Conservation (phyloP, 2,329 filamentous ascomycete genomes). For the Fusarium solani-melongenae region DNA sequence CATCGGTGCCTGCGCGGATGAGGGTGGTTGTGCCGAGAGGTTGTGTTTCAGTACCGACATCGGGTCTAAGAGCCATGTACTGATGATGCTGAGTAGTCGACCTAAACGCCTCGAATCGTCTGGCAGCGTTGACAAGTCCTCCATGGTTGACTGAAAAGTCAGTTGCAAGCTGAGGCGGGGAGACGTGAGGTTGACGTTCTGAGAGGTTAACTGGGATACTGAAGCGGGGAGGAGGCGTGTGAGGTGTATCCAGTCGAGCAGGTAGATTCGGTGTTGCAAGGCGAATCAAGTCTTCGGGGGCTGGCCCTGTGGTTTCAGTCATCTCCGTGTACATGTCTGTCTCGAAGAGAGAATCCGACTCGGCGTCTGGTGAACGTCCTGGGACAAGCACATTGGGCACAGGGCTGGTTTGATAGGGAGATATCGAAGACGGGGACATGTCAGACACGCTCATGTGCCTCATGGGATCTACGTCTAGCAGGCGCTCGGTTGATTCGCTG, state of each 20-base stretch:
- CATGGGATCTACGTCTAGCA: slow-evolving; percentile 29
- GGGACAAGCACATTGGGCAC: slow-evolving; percentile 14
- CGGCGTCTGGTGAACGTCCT: slow-evolving; percentile 10
- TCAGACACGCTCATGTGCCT: slow-evolving; percentile 36
- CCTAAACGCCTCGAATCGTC: slow-evolving; percentile 39
- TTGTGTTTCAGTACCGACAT: slow-evolving; percentile 25
- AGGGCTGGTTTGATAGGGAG: slow-evolving; percentile 18
- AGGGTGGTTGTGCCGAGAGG: slow-evolving; percentile 35
- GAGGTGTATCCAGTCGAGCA: slow-evolving; percentile 39
- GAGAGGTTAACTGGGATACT: slow-evolving; percentile 18
- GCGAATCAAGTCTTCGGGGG: slow-evolving; percentile 38
- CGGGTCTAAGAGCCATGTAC: slow-evolving; percentile 36
- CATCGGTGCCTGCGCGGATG: slow-evolving; percentile 34
- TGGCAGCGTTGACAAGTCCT: slow-evolving; percentile 38
- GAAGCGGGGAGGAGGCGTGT: slow-evolving; percentile 26
- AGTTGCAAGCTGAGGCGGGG: not conserved
- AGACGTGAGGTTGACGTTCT: slow-evolving; percentile 7
- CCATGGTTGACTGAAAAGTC: slow-evolving; percentile 34
- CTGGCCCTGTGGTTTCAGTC: slow-evolving; percentile 6
- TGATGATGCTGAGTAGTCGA: slow-evolving; percentile 33
- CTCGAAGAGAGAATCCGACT: slow-evolving; percentile 36
- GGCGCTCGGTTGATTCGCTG: slow-evolving; percentile 35
- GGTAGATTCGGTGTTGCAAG: slow-evolving; percentile 41
- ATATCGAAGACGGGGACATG: slow-evolving; percentile 29
- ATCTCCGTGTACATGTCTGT: slow-evolving; percentile 22